These are phyloP conservation scores for Eutypella sp. DNA, from an alignment of 2,329 filamentous ascomycete species.

Conservation along the genomic window DNA sequence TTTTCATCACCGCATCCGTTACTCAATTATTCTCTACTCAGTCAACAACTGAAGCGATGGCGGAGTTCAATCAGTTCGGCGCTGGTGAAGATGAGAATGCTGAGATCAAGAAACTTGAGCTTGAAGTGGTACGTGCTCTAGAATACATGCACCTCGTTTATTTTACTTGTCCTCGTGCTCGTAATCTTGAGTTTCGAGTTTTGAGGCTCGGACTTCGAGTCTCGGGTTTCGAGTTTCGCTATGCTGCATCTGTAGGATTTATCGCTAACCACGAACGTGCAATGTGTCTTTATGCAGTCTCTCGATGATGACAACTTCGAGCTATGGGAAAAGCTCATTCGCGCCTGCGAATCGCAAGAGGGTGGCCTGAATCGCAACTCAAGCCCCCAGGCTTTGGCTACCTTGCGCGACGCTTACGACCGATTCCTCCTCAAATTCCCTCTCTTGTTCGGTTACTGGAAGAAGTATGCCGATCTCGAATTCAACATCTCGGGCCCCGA, in stretches of 20 bases:
- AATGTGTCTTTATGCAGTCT: constrained; percentile 36
- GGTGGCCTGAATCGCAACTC: constrained; percentile 95
- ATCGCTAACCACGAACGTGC: constrained; percentile 10
- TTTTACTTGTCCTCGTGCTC: too few relatives aligned
- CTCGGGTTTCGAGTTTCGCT: background rate
- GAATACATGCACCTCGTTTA: constrained; percentile 12
- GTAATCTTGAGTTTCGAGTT: background rate
- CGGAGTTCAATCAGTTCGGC: constrained; percentile 65
- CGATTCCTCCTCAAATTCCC: constrained; percentile 92
- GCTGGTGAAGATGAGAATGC: constrained; percentile 75
- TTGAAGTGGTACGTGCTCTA: constrained; percentile 63
- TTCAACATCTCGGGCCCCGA: constrained; percentile 96
- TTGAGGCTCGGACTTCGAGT: too few relatives aligned
- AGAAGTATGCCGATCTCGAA: constrained; percentile 97
- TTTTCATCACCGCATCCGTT: background rate
- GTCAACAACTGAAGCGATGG: constrained; percentile 43
- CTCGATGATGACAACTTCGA: constrained; percentile 86
- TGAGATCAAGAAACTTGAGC: constrained; percentile 73
- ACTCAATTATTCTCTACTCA: background rate
- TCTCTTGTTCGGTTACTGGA: constrained; percentile 97
- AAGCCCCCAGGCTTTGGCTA: constrained; percentile 84
- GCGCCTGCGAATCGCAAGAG: constrained; percentile 76
- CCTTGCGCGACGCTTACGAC: constrained; percentile 84
- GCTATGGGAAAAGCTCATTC: constrained; percentile 87
- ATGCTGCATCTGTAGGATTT: constrained; percentile 6